Percentiles rank a stretch among this genome's conserved stretches.
Conservation (phyloP, 768 basidiomycete species). For the Rickenella mellea region DNA sequence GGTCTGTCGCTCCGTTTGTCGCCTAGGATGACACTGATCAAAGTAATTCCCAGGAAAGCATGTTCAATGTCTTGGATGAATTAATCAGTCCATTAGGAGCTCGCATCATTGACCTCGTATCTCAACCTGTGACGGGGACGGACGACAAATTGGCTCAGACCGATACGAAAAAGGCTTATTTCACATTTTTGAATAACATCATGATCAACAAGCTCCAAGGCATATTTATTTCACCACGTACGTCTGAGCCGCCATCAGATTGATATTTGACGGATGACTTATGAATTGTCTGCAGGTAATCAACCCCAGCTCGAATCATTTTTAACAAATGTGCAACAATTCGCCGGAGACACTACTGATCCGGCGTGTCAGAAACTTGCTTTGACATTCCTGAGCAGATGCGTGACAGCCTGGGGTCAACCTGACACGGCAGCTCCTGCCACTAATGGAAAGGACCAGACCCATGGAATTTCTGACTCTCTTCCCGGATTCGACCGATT, state of each 20-base stretch:
- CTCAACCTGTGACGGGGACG: constrained; percentile 76
- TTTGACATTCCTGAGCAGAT: constrained; percentile 66
- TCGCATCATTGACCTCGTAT: constrained; percentile 71
- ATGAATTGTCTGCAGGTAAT: constrained; percentile 39
- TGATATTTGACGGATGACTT: not conserved
- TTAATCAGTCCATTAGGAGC: constrained; percentile 78
- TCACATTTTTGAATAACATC: constrained; percentile 70
- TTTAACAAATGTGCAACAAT: constrained; percentile 60
- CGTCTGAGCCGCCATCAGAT: constrained; percentile 16
- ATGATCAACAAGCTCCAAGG: constrained; percentile 74
- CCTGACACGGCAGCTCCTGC: constrained; percentile 24
- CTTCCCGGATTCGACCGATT: constrained; percentile 90
- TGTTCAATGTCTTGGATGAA: constrained; percentile 84
- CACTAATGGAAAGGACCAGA: constrained; percentile 25
- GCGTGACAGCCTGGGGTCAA: constrained; percentile 61
- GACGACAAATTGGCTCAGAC: constrained; percentile 74
- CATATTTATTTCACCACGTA: constrained; percentile 84
- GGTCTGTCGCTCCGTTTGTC: constrained; percentile 29
- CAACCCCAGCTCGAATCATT: constrained; percentile 59
- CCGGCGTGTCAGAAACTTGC: constrained; percentile 69
- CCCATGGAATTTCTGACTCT: constrained; percentile 19
- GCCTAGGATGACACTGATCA: not conserved
- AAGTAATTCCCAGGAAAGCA: constrained; percentile 47
- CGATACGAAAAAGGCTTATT: constrained; percentile 84
- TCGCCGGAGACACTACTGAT: constrained; percentile 74